Base-by-base conservation (phyloP, 441 rosid species). In the Dalechampia spathulata region DNA sequence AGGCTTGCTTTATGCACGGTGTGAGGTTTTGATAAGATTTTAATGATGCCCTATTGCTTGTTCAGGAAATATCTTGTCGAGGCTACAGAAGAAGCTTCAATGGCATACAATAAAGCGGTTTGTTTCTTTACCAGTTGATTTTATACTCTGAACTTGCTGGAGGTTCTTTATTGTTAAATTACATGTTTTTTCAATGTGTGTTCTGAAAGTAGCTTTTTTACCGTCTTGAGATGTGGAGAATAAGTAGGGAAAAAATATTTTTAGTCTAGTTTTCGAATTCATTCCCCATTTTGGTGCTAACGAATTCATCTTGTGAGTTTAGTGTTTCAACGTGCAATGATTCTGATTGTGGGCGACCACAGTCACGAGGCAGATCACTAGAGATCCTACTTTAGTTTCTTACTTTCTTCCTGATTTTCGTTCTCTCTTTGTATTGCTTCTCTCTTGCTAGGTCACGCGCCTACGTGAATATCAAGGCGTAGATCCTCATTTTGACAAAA, bases 401-500 rank as follows among this genome's bases (percentile, higher is more conserved):
- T 2, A 25, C 13, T 49, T 49, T 28, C 20, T 5, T 62, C 7
- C 50, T 30, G 16, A 25, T 11, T 37, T 46, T 37, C 20, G 45
- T 25, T 12, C 49, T 40, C 39, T 49, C 51, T 32, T 46, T 44
- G 2, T 60, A 22, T 26, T 26, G 37, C 12, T 25, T 28, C 41
- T 58, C 11, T 15, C 50, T 60, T 56, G 26, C 48, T 76, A 89
- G 96, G 92, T 83, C 3, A 89, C 96, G 5, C 90, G 97, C 45
- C 97, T 92, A 30, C 81, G 84, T 21, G 99, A 92, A 65, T 92
- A 92, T 71, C 97, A 83, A 65, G 99, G 99, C 6, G 94, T 92
- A 1, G 97, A 89, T 80, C 99, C 99, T 22, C 94, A 82, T 68
- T 92, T 89, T 15, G 96, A 92, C 72, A 71, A 79, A 47, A 85